Conservation (phyloP, 2,329 filamentous ascomycete species). For the Lasiodiplodia gonubiensis region DNA sequence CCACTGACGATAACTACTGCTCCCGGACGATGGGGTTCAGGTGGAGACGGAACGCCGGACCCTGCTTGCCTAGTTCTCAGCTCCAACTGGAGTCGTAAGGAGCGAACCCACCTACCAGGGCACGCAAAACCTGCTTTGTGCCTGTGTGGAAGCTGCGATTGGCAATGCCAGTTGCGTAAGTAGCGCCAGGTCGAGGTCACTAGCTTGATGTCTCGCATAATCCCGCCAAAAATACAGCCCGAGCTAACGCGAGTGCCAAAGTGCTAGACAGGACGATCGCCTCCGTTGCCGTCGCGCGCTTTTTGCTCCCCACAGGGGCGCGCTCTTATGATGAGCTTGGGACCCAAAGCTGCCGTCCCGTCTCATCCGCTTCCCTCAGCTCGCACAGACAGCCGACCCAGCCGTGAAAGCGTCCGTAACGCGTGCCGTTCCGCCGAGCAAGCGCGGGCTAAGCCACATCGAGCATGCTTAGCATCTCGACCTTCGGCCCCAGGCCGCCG, state of each 20-base stretch:
- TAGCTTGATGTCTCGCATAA: conserved; percentile 24
- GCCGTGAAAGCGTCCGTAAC: conserved; percentile 9
- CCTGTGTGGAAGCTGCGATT: neutral
- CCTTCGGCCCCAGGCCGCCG: conserved; percentile 31
- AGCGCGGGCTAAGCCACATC: conserved; percentile 12
- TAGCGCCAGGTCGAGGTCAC: neutral
- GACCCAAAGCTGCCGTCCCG: conserved; percentile 3
- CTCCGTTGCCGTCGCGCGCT: neutral
- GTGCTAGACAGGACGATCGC: conserved; percentile 14
- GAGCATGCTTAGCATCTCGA: conserved; percentile 27
- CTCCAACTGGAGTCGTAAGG: neutral
- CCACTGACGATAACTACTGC: neutral
- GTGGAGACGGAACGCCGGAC: conserved; percentile 2
- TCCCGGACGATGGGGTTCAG: neutral
- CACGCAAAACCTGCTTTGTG: conserved; percentile 3
- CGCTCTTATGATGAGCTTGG: conserved; percentile 13
- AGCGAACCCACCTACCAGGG: conserved; percentile 4
- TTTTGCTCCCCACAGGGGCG: conserved; percentile 6
- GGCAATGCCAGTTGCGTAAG: conserved; percentile 23
- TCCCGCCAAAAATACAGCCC: conserved; percentile 9
- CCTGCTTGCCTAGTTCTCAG: neutral
- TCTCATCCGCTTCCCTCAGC: conserved; percentile 1
- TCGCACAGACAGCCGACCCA: conserved; percentile 17
- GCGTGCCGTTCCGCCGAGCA: conserved; percentile 28
- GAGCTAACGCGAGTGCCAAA: conserved; percentile 18